Base-by-base conservation (phyloP, 2,329 filamentous ascomycete genomes). In the Drechslera avenae region DNA sequence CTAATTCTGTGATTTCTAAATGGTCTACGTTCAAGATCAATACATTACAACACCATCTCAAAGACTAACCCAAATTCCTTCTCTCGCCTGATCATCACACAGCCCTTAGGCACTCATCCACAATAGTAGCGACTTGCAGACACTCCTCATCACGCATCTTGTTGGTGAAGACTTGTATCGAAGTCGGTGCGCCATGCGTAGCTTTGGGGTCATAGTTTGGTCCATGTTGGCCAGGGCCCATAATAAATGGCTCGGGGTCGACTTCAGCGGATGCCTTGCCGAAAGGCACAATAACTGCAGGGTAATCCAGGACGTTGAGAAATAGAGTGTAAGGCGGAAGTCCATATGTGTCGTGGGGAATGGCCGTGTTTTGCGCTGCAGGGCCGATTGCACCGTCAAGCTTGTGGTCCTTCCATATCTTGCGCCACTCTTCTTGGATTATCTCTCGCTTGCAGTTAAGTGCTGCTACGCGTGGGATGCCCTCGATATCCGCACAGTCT, bases 121-220 rank as follows among this genome's bases (percentile, higher is more conserved):
- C 14, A 1, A 47, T 16, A 4, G 21, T 14, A 6, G 48, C 36
- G 13, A 36, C 37, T 14, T 21, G 36, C 14, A 51, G 43, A 34
- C 48, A 51, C 10, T 51, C 48, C 26, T 51, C 48, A 23, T 51
- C 48, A 14, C 48, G 48, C 48, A 47, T 51, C 23, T 7, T 51
- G 9, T 47, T 36, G 7, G 43, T 51, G 9, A 37, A 41, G 17
- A 51, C 32, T 21, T 46, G 43, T 2, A 51, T 28, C 8, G 42
- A 35, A 17, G 32, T 42, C 14, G 48, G 48, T 16, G 43, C 43
- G 14, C 36, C 37, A 18, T 47, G 21, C 23, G 13, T 19, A 10
- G 14, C 21, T 26, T 47, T 4, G 13, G 42, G 42, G 0, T 46
- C n/a, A 14, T 51, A 51, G 13, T 23, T 32, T 13, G 42, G 36